Percentiles rank a stretch among this genome's conserved stretches.
Conservation (phyloP, 257 asterid species). For the Solanum tarapatanum region DNA sequence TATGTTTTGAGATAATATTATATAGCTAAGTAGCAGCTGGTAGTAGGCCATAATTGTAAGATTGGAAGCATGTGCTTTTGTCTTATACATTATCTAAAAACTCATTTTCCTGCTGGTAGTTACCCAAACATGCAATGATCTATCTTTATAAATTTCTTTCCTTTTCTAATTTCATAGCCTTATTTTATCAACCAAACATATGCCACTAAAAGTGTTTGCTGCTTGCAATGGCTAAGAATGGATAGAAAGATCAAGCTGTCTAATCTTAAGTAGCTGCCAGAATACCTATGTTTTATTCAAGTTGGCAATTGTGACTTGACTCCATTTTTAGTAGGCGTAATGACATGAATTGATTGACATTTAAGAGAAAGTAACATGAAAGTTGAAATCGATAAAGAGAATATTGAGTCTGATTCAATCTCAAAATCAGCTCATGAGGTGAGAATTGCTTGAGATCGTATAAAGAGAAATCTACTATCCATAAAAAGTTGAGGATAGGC, state of each 20-base stretch:
- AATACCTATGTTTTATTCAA: neutral
- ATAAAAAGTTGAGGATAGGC: neutral
- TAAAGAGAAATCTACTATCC: no score
- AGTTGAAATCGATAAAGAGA: neutral
- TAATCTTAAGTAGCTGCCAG: neutral
- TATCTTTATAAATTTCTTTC: neutral
- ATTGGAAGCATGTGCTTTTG: conserved; percentile 12
- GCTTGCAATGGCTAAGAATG: neutral
- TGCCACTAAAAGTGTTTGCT: neutral
- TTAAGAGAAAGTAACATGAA: neutral
- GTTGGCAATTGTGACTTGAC: neutral
- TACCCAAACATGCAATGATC: neutral
- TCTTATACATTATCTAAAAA: neutral
- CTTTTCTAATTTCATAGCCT: neutral
- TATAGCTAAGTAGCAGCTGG: neutral
- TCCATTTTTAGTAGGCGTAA: neutral
- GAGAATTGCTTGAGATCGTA: neutral
- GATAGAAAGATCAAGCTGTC: neutral
- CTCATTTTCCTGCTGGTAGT: conserved; percentile 1
- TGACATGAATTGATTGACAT: neutral
- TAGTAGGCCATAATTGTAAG: neutral
- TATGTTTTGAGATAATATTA: neutral
- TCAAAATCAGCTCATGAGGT: neutral
- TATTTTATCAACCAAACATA: neutral
- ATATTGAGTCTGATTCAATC: neutral